Evolutionary conservation across 306 rosid species (phyloP).

Genomic region (Datisca glomerata): DNA sequence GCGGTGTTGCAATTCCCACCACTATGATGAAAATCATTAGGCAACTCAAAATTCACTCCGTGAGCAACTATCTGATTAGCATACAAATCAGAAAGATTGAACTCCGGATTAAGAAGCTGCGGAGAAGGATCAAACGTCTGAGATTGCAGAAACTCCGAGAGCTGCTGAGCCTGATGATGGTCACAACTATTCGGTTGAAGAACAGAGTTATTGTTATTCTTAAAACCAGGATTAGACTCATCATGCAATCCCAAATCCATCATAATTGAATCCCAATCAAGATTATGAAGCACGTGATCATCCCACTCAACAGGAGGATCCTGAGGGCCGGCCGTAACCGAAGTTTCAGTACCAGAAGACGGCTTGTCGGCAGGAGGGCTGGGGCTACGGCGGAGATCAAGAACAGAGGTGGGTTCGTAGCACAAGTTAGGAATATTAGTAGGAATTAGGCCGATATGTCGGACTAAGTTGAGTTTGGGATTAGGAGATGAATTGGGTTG

Average conservation of each 20-base stretch:
- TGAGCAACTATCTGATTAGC: slow-evolving; percentile 21
- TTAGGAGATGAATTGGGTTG: slow-evolving; percentile 32
- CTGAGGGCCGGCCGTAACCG: slow-evolving; percentile 7
- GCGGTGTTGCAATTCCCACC: slow-evolving; percentile 13
- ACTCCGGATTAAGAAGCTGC: slow-evolving; percentile 29
- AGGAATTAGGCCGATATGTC: slow-evolving; percentile 9
- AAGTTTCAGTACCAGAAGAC: neutral
- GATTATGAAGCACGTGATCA: slow-evolving; percentile 46
- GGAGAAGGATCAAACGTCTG: slow-evolving; percentile 37
- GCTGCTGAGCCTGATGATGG: slow-evolving; percentile 13
- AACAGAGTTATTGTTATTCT: slow-evolving; percentile 1
- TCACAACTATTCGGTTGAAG: no score
- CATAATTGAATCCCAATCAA: slow-evolving; percentile 81
- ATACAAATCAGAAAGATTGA: slow-evolving; percentile 34
- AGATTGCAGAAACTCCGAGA: slow-evolving; percentile 33
- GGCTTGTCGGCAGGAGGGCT: slow-evolving; percentile 40
- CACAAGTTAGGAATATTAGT: slow-evolving; percentile 18
- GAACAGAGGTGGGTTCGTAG: slow-evolving; percentile 82
- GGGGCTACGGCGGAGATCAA: slow-evolving; percentile 69
- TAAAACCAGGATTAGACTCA: slow-evolving; percentile 30
- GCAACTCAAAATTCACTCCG: slow-evolving; percentile 4
- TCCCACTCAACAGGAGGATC: slow-evolving; percentile 39
- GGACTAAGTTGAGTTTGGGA: slow-evolving; percentile 18
- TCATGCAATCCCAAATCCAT: slow-evolving; percentile 59
- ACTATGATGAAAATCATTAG: slow-evolving; percentile 14